Evolutionary conservation across 1,284 basidiomycete genomes (phyloP), one percentile per base, ranked within the genome.

Genomic region (Peniophora sp.): DNA sequence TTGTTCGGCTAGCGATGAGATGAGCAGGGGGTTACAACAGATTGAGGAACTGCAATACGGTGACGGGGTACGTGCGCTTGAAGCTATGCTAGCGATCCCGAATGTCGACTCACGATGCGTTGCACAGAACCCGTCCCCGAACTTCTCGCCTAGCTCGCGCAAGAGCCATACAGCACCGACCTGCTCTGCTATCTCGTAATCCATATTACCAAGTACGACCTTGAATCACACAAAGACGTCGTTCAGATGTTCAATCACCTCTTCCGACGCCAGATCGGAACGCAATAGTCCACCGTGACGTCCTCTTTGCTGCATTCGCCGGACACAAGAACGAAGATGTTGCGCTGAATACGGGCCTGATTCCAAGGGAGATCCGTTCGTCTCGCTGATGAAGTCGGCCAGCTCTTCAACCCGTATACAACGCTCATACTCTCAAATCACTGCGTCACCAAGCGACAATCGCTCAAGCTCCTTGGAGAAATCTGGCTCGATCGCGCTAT

Each of bases 381-480:
- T 43, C 18, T 9, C 41, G 35, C 24, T 53, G 12, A 54, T 47
- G n/a, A 23, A 36, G 52, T 39, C 18, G 23, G 11, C 18, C 64
- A 94, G 87, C 99, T 99, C 78, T 99, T 99, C 74, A 78, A 81
- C 37, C 93, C 93, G 56, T 98, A 96, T 72, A 92, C 91, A 23
- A 86, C 85, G 14, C 84, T 99, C 54, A 88, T 99, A 58, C 76
- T 92, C 46, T 97, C 94, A 17, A 81, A 78, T 60, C 99, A 99
- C 75, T 99, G 99, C 65, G 97, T 99, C 52, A 99, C 97, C n/a
- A 98, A 98, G 69, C 89, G 97, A 2, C 96, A 99, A 67, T 97
- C 95, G 0, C 83, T 99, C 62, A 99, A 99, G 70, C 81, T 99
- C 2, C 81, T 99, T 1, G 96, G 97, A 58, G 97, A 98, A 70